Percentiles rank a stretch among this genome's conserved stretches.
phyloP scores from a whole-genome alignment of 2,329 filamentous ascomycete species.

The Ophiostoma perfectum region DNA sequence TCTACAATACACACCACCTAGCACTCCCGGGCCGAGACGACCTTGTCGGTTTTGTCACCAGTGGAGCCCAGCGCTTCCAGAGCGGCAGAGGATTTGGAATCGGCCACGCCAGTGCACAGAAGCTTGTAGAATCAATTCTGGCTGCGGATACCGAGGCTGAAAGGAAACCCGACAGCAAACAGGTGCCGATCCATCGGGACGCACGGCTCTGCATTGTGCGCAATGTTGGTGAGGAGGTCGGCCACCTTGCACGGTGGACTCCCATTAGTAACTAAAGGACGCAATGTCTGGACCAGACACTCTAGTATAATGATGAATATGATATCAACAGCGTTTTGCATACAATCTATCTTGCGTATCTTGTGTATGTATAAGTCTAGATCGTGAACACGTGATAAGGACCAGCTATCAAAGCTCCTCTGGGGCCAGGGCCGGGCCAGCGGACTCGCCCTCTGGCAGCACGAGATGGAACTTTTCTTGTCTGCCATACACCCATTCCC shows the following conservation, averaged over 20 bases:
- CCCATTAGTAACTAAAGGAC: constrained; percentile 22
- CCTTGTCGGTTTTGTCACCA: constrained; percentile 84
- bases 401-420: constrained; percentile 12
- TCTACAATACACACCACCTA: constrained; percentile 49
- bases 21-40: constrained; percentile 68
- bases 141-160: constrained; percentile 14
- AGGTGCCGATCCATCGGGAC: constrained; percentile 31
- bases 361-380: no score
- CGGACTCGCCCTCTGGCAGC: not conserved
- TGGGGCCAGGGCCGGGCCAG: not conserved
- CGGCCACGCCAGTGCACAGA: constrained; percentile 55
- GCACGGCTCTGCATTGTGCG: constrained; percentile 69
- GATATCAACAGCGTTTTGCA: not conserved
- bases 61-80: constrained; percentile 74
- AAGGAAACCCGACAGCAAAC: constrained; percentile 15
- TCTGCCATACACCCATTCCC: constrained; percentile 46
- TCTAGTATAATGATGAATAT: not conserved
- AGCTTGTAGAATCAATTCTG: constrained; percentile 43
- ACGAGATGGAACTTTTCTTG: constrained; percentile 41
- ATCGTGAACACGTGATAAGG: no score
- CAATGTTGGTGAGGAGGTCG: constrained; percentile 71
- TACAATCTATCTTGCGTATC: not conserved
- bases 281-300: not conserved
- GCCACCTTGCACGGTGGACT: constrained; percentile 57
- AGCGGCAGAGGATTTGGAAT: constrained; percentile 71